Conservation (phyloP, 2,329 filamentous ascomycete genomes). For the Biscogniauxia marginata region DNA sequence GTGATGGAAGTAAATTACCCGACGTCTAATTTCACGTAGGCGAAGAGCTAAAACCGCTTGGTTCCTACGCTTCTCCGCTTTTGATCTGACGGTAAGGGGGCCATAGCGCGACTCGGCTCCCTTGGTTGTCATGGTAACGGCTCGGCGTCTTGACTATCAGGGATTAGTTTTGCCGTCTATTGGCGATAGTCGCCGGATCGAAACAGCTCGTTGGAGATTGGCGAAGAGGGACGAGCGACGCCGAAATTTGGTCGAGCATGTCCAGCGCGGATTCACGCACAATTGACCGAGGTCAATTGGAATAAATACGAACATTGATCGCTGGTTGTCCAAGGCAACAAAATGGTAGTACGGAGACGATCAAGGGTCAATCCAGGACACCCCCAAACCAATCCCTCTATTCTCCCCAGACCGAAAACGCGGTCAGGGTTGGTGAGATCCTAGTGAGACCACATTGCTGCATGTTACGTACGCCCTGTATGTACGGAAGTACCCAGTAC, state of each 20-base stretch:
- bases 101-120: constrained; percentile 16
- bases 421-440: constrained; percentile 4
- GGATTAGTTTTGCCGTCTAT: constrained; percentile 17
- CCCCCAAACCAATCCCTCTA: neutral
- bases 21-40: neutral
- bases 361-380: neutral
- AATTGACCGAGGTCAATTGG: neutral
- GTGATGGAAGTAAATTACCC: neutral
- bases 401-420: neutral
- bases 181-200: constrained; percentile 10
- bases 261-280: neutral
- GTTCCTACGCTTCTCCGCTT: constrained; percentile 22
- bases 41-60: neutral
- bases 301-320: neutral
- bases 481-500: neutral
- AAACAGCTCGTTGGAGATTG: constrained; percentile 8
- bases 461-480: neutral
- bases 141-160: constrained; percentile 23
- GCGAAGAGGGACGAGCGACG: neutral
- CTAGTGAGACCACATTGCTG: neutral
- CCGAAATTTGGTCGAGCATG: neutral
- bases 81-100: constrained; percentile 13
- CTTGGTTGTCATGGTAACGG: constrained; percentile 27
- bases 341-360: neutral
- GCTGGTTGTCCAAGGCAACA: neutral